Evolutionary conservation across 148 eudicot genomes (phyloP).

Genomic region (Camellia granthamiana): DNA sequence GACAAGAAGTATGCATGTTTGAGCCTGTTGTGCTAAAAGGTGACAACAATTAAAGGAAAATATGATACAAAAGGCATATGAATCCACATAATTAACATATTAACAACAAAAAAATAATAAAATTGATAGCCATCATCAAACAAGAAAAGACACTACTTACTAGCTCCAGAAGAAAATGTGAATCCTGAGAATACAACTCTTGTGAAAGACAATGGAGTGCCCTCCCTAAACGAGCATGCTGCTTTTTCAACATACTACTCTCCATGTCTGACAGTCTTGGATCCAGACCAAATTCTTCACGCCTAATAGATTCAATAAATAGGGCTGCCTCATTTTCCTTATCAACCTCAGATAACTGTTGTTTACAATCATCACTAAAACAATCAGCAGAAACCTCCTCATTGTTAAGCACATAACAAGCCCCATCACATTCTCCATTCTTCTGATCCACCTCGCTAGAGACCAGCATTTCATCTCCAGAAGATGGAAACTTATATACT

Average conservation of each 20-base stretch:
- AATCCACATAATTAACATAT: not conserved
- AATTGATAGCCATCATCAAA: not conserved
- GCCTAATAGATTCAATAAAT: slow-evolving; percentile 75
- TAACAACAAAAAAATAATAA: not conserved
- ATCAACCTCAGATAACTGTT: slow-evolving; percentile 18
- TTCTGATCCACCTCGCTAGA: slow-evolving; percentile 27
- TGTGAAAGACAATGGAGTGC: slow-evolving; percentile 96
- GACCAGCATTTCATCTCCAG: slow-evolving; percentile 20
- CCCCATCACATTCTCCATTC: slow-evolving; percentile 4
- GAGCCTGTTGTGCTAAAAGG: not conserved
- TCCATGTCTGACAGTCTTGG: slow-evolving; percentile 55
- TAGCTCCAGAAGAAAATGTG: slow-evolving; percentile 94
- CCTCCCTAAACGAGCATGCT: slow-evolving; percentile 94
- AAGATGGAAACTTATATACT: slow-evolving; percentile 18
- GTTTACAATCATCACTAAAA: slow-evolving; percentile 10
- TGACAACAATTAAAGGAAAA: not conserved
- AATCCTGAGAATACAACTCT: slow-evolving; percentile 93
- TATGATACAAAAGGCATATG: not conserved
- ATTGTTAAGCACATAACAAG: not conserved
- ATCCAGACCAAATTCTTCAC: slow-evolving; percentile 85
- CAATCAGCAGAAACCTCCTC: slow-evolving; percentile 12
- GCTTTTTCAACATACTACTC: slow-evolving; percentile 67
- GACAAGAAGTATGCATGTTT: not conserved
- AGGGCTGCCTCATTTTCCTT: slow-evolving; percentile 41
- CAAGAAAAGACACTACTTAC: slow-evolving; percentile 32